Conservation (phyloP, 352 stramenopile genomes). For the Blastocystis hominis region DNA sequence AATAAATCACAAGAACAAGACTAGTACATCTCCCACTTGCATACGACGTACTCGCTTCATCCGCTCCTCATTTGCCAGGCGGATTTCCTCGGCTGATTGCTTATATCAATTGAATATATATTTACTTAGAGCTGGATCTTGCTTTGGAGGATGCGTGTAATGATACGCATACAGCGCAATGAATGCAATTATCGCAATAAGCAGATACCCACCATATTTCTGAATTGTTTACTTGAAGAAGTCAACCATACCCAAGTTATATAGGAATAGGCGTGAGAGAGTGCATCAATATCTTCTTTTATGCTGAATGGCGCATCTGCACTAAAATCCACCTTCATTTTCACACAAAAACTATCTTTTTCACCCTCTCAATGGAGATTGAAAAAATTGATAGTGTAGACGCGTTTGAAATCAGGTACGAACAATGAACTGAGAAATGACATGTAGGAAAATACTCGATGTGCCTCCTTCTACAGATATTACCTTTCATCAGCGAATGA, state of each 20-base stretch:
- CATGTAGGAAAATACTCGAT: not conserved
- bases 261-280: not conserved
- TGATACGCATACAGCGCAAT: not conserved
- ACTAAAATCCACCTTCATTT: slow-evolving; percentile 39
- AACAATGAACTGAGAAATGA: not conserved
- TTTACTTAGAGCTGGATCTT: not conserved
- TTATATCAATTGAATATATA: not conserved
- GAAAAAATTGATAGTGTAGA: not conserved
- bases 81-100: not conserved
- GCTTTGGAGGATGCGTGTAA: not conserved
- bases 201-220: slow-evolving; percentile 4
- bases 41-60: slow-evolving; percentile 4
- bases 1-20: not conserved
- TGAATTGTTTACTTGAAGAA: not conserved
- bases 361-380: not conserved
- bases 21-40: not conserved
- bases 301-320: slow-evolving; percentile 48
- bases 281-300: slow-evolving; percentile 25
- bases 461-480: not conserved
- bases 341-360: not conserved
- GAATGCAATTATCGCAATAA: not conserved
- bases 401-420: slow-evolving; percentile 10
- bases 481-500: not conserved
- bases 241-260: not conserved
- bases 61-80: slow-evolving; percentile 9